phyloP scores from a whole-genome alignment of 305 asterid genomes.

The Vinca major region DNA sequence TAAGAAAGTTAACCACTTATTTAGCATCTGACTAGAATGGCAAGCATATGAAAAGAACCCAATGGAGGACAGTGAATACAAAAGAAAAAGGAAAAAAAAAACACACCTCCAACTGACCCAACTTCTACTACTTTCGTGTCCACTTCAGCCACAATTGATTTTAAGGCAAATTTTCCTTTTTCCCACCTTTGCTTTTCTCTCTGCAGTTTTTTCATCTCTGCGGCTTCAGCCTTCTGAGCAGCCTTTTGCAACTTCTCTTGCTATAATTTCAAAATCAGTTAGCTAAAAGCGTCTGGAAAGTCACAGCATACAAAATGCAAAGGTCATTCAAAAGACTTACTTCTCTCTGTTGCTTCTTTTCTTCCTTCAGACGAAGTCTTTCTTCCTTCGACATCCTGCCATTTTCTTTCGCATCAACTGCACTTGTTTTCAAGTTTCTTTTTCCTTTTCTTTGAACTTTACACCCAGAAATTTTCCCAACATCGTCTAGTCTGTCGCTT shows the following conservation, averaged over 20 bases:
- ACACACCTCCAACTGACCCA: constrained; percentile 75
- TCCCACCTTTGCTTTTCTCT: constrained; percentile 89
- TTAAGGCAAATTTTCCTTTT: constrained; percentile 70
- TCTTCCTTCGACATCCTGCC: constrained; percentile 58
- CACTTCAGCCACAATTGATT: constrained; percentile 83
- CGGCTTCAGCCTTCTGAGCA: constrained; percentile 75
- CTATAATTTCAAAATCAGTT: constrained; percentile 34
- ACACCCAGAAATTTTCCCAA: constrained; percentile 18
- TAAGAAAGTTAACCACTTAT: constrained; percentile 23
- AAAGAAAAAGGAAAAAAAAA: constrained; percentile 12
- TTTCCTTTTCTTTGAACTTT: constrained; percentile 19
- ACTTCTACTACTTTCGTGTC: constrained; percentile 66
- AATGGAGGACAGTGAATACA: constrained; percentile 5
- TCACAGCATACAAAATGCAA: constrained; percentile 1
- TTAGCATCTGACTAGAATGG: constrained; percentile 23
- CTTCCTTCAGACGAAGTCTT: constrained; percentile 59
- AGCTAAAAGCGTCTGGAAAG: constrained; percentile 14
- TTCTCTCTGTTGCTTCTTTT: constrained; percentile 65
- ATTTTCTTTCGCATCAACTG: constrained; percentile 32
- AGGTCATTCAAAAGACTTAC: constrained; percentile 31
- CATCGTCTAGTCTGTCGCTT: constrained; percentile 23
- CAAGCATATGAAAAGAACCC: constrained; percentile 10
- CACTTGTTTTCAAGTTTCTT: constrained; percentile 25
- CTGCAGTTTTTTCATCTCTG: constrained; percentile 52
- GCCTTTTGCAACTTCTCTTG: constrained; percentile 77